Evolutionary conservation across 768 basidiomycete genomes (phyloP).

Genomic region (Aureoboletus auriporus): DNA sequence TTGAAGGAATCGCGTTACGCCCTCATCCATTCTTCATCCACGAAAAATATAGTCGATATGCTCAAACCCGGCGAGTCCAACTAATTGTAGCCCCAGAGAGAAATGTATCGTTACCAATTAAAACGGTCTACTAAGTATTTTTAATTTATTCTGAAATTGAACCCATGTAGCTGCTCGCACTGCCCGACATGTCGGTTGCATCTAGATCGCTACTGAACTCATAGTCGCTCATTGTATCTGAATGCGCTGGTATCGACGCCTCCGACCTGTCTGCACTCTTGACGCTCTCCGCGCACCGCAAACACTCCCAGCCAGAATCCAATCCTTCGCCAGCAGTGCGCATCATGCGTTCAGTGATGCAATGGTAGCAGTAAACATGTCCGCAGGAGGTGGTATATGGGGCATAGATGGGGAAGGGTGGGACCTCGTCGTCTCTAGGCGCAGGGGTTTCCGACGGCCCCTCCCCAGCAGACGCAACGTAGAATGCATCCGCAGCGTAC

Average conservation of each 20-base stretch:
- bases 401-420: constrained; percentile 68
- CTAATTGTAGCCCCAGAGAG: constrained; percentile 1
- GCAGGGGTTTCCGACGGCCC: constrained; percentile 9
- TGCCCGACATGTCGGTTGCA: constrained; percentile 49
- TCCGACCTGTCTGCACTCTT: constrained; percentile 55
- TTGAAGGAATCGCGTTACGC: constrained; percentile 58
- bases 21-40: constrained; percentile 39
- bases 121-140: not conserved
- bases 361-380: constrained; percentile 92
- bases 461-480: constrained; percentile 19
- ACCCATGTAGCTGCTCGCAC: constrained; percentile 40
- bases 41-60: constrained; percentile 39
- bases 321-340: constrained; percentile 61
- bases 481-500: constrained; percentile 49
- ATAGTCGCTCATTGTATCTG: constrained; percentile 45
- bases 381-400: constrained; percentile 83
- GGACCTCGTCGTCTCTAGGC: constrained; percentile 28
- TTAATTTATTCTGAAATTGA: constrained; percentile 28
- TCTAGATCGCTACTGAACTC: constrained; percentile 51
- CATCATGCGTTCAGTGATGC: constrained; percentile 80
- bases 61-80: constrained; percentile 21
- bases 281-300: constrained; percentile 71
- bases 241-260: constrained; percentile 15
- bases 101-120: constrained; percentile 8
- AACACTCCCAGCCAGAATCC: constrained; percentile 70